Conservation (phyloP, 768 basidiomycete genomes). For the Mycena pura region DNA sequence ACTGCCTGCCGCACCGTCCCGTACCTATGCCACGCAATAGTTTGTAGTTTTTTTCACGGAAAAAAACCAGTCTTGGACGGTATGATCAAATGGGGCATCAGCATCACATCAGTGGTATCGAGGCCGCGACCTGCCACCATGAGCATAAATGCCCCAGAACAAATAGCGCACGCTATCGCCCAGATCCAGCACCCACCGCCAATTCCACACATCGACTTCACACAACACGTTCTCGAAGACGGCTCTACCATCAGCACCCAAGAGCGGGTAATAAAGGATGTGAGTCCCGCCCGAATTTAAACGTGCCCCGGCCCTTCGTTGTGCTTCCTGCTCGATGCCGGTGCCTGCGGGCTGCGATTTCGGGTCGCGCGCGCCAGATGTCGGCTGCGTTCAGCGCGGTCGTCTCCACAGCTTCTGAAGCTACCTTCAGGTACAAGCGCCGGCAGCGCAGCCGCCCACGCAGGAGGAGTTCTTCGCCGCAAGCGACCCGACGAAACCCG, state of each 20-base stretch:
- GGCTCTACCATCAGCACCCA: conserved; percentile 91
- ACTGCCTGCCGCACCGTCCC: too few relatives aligned
- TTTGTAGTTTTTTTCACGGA: too few relatives aligned
- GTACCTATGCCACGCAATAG: too few relatives aligned
- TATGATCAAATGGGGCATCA: too few relatives aligned
- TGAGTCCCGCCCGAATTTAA: conserved; percentile 43
- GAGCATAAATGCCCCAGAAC: conserved; percentile 34
- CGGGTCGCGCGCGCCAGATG: too few relatives aligned
- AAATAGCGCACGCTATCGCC: conserved; percentile 70
- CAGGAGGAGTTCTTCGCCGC: conserved; percentile 87
- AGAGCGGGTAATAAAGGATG: conserved; percentile 96
- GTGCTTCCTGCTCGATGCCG: too few relatives aligned
- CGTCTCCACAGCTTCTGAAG: not conserved
- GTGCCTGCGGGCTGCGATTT: not conserved
- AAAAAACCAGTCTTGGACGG: too few relatives aligned
- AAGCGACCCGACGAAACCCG: conserved; percentile 87
- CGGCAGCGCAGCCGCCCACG: conserved; percentile 91
- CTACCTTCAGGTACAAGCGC: conserved; percentile 86
- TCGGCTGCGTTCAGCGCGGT: too few relatives aligned
- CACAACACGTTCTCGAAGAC: conserved; percentile 91
- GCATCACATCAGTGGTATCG: too few relatives aligned
- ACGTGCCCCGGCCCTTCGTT: not conserved
- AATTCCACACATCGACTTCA: conserved; percentile 81
- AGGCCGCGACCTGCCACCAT: not conserved
- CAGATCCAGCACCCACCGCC: conserved; percentile 58